A percentile compares a stretch with the other conserved stretches of the same genome.
These are phyloP conservation scores for Chloromonas sp. DNA, from an alignment of 163 green algal genomes.

Conservation along the genomic window DNA sequence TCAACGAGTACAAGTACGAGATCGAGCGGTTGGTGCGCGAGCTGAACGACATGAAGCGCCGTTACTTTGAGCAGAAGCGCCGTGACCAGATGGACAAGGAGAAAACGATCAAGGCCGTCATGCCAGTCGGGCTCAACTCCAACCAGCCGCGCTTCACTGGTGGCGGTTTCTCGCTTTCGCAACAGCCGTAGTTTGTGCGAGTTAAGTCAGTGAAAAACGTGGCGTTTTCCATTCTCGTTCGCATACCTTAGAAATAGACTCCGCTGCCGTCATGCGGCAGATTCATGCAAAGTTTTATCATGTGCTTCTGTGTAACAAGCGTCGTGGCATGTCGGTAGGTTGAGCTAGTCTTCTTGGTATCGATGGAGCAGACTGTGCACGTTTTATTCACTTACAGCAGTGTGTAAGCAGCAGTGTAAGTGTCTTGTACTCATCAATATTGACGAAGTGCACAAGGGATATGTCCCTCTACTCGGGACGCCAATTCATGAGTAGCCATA, in stretches of 20 bases:
- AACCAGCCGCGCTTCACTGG: slow-evolving; percentile 62
- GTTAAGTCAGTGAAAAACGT: neutral
- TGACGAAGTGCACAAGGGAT: no score
- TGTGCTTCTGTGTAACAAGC: neutral
- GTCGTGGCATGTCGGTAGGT: neutral
- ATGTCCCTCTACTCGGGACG: no score
- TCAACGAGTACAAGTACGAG: slow-evolving; percentile 91
- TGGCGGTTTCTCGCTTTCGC: slow-evolving; percentile 63
- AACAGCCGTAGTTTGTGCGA: slow-evolving; percentile 16
- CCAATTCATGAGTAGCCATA: no score
- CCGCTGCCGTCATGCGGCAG: neutral
- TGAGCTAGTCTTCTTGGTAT: neutral
- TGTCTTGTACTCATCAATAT: no score
- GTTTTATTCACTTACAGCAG: no score
- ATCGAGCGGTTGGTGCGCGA: slow-evolving; percentile 76
- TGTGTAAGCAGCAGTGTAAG: no score
- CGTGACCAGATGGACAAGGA: slow-evolving; percentile 54
- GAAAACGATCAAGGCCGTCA: slow-evolving; percentile 26
- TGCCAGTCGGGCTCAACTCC: slow-evolving; percentile 10
- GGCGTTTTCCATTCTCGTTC: neutral
- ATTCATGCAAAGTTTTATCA: neutral
- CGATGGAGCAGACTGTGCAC: neutral
- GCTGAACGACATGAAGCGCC: slow-evolving; percentile 71
- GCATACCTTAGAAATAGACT: neutral
- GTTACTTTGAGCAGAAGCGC: slow-evolving; percentile 75